phyloP scores from a whole-genome alignment of 768 basidiomycete genomes.

The Daedaleopsis sinensis region DNA sequence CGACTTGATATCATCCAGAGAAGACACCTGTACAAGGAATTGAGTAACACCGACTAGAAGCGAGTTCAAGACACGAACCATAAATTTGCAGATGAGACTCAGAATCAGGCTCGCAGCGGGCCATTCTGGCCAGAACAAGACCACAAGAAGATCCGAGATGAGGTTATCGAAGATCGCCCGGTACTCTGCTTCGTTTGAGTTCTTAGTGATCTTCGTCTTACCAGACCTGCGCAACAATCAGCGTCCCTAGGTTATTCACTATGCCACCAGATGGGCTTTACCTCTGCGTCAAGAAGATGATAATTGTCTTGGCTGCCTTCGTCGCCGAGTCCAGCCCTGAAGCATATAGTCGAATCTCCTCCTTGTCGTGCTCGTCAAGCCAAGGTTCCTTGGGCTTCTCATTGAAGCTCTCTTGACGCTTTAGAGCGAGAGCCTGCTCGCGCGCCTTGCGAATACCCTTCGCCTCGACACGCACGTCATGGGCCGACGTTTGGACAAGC shows the following conservation, averaged over 20 bases:
- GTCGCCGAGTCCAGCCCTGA: slow-evolving; percentile 80
- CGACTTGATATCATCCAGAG: slow-evolving; percentile 81
- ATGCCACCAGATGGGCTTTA: slow-evolving; percentile 1
- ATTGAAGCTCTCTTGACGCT: slow-evolving; percentile 61
- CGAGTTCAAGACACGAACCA: slow-evolving; percentile 51
- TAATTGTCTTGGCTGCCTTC: slow-evolving; percentile 82
- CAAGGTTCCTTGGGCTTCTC: slow-evolving; percentile 54
- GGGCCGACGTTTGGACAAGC: slow-evolving; percentile 94
- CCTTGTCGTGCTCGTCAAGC: slow-evolving; percentile 68
- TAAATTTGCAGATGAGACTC: slow-evolving; percentile 77
- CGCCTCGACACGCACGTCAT: slow-evolving; percentile 79
- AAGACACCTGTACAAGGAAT: slow-evolving; percentile 58
- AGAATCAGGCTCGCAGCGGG: slow-evolving; percentile 87
- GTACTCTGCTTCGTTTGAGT: slow-evolving; percentile 93
- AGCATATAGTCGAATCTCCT: slow-evolving; percentile 75
- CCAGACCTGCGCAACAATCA: slow-evolving; percentile 58
- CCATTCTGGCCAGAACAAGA: slow-evolving; percentile 97
- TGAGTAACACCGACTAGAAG: neutral
- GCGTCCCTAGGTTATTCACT: neutral
- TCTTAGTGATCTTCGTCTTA: slow-evolving; percentile 86
- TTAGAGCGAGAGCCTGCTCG: slow-evolving; percentile 61
- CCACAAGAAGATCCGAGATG: slow-evolving; percentile 83
- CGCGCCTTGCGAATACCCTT: slow-evolving; percentile 62
- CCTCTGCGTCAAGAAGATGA: slow-evolving; percentile 39
- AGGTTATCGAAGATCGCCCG: slow-evolving; percentile 90